Evolutionary conservation across 495 filamentous ascomycete species (phyloP).

Genomic region (Penicillium nucicola): DNA sequence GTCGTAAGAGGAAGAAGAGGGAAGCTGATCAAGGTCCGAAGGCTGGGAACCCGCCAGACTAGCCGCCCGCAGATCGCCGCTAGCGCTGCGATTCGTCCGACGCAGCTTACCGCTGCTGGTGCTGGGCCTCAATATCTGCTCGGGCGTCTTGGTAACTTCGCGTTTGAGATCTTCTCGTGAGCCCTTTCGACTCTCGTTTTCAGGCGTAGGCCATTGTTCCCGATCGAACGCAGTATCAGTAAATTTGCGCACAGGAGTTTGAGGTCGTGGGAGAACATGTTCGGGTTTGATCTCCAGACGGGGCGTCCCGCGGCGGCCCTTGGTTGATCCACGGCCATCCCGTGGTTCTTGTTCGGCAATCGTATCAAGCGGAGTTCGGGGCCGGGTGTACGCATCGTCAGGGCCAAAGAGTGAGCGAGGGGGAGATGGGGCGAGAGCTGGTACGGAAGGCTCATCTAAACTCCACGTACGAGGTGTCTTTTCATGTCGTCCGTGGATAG

Average conservation of each 20-base stretch:
- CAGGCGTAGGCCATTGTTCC: slow-evolving; percentile 48
- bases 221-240: slow-evolving; percentile 51
- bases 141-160: slow-evolving; percentile 32
- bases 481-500: slow-evolving; percentile 37
- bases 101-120: slow-evolving; percentile 52
- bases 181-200: slow-evolving; percentile 35
- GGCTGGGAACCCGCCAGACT: slow-evolving; percentile 41
- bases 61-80: slow-evolving; percentile 76
- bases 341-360: slow-evolving; percentile 40
- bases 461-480: slow-evolving; percentile 30
- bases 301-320: slow-evolving; percentile 31
- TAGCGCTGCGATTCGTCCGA: slow-evolving; percentile 67
- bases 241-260: slow-evolving; percentile 41
- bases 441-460: slow-evolving; percentile 26
- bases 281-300: slow-evolving; percentile 42
- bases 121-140: slow-evolving; percentile 35
- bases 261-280: slow-evolving; percentile 41
- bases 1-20: slow-evolving; percentile 64
- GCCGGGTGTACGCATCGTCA: slow-evolving; percentile 25
- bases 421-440: slow-evolving; percentile 20
- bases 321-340: slow-evolving; percentile 16
- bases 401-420: slow-evolving; percentile 29
- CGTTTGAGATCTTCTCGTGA: slow-evolving; percentile 29
- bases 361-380: slow-evolving; percentile 37
- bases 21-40: slow-evolving; percentile 42